These are phyloP conservation scores for Cytospora piceicola DNA, from an alignment of 2,329 filamentous ascomycete species.

Conservation along the genomic window DNA sequence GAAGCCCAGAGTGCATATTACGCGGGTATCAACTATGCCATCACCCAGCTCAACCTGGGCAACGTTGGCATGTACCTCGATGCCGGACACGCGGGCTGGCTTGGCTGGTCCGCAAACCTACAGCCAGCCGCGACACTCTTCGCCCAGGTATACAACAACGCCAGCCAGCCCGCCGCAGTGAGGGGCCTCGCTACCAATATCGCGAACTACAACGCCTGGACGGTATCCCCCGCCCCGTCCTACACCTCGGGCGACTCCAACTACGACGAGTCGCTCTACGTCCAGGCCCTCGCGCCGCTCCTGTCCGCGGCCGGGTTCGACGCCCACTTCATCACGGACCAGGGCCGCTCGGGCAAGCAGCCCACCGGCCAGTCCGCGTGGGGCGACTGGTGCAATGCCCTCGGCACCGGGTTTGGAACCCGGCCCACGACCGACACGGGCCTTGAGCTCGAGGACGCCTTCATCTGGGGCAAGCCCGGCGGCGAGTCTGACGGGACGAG, in stretches of 20 bases:
- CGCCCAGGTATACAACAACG: constrained; percentile 52
- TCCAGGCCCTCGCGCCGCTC: constrained; percentile 66
- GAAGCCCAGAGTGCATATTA: constrained; percentile 53
- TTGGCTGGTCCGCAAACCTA: constrained; percentile 61
- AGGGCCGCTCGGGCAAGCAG: constrained; percentile 60
- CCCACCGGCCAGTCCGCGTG: constrained; percentile 64
- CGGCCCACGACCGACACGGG: constrained; percentile 67
- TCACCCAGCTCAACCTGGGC: constrained; percentile 56
- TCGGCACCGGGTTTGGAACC: constrained; percentile 65
- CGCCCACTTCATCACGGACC: constrained; percentile 54
- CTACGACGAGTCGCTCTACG: constrained; percentile 62
- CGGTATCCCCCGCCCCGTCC: constrained; percentile 45
- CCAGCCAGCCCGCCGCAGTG: constrained; percentile 53
- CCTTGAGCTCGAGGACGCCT: constrained; percentile 62
- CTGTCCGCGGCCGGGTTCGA: constrained; percentile 54
- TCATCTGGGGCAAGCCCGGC: constrained; percentile 74
- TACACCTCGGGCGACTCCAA: constrained; percentile 53
- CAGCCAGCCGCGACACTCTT: constrained; percentile 51
- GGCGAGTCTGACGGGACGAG: constrained; percentile 59
- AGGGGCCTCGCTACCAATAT: constrained; percentile 62
- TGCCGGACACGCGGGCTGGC: constrained; percentile 62
- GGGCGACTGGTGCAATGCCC: constrained; percentile 72
- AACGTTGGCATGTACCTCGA: constrained; percentile 64
- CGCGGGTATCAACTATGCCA: constrained; percentile 54
- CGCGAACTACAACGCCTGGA: constrained; percentile 61